Conservation (phyloP, 2,329 filamentous ascomycete species). For the Epichloe elymi region DNA sequence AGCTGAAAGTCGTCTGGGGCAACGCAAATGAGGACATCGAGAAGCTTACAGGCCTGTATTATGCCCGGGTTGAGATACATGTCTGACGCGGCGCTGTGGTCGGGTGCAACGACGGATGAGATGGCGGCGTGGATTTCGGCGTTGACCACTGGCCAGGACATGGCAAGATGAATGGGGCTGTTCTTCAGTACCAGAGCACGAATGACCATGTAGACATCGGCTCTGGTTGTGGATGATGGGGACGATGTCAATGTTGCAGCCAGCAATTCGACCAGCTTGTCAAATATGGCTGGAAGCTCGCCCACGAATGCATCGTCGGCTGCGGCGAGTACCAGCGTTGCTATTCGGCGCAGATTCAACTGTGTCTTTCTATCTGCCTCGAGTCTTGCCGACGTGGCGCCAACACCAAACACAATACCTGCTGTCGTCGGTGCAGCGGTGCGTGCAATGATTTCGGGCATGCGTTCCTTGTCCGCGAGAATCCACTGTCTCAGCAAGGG, state of each 20-base stretch:
- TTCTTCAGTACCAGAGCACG: conserved; percentile 70
- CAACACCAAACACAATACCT: conserved; percentile 97
- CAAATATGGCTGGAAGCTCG: conserved; percentile 60
- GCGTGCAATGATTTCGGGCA: conserved; percentile 67
- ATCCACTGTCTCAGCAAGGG: conserved; percentile 74
- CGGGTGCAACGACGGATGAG: conserved; percentile 56
- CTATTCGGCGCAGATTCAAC: conserved; percentile 71
- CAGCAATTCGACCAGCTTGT: conserved; percentile 78
- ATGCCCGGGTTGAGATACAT: conserved; percentile 66
- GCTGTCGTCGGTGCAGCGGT: conserved; percentile 79
- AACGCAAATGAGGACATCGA: conserved; percentile 76
- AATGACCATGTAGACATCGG: conserved; percentile 81
- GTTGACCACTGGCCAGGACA: conserved; percentile 84
- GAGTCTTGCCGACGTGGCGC: conserved; percentile 81
- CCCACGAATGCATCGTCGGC: conserved; percentile 67
- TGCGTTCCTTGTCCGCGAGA: conserved; percentile 72
- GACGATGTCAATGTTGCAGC: conserved; percentile 76
- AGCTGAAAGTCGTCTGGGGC: conserved; percentile 94
- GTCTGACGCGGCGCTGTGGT: conserved; percentile 49
- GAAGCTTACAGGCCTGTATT: conserved; percentile 83
- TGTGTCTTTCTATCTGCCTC: conserved; percentile 92
- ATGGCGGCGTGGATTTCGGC: conserved; percentile 72
- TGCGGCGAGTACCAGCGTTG: conserved; percentile 65
- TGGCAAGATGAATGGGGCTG: conserved; percentile 64
- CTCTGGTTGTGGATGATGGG: conserved; percentile 76